phyloP scores from a whole-genome alignment of 2,329 filamentous ascomycete genomes.

The Fusarium mangiferae region DNA sequence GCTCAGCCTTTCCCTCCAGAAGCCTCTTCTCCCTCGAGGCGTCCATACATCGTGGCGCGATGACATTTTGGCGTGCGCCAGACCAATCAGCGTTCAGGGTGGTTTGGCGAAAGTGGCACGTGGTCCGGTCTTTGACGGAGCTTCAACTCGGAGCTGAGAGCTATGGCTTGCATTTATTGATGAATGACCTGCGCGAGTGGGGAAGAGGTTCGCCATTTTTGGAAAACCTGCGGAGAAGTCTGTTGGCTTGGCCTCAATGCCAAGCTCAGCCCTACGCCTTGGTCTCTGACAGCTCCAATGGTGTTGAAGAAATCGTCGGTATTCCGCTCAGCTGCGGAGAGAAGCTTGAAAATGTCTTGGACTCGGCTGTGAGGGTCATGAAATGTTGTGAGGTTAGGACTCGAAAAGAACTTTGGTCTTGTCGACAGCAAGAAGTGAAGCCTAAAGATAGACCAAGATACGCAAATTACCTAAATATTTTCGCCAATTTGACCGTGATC shows the following conservation, averaged over 20 bases:
- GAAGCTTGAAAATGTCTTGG: background rate
- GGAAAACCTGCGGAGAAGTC: background rate
- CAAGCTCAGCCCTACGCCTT: background rate
- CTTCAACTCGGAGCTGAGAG: background rate
- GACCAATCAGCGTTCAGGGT: background rate
- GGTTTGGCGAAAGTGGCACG: background rate
- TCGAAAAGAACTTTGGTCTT: background rate
- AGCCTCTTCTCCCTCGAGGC: background rate
- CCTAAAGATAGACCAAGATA: too few species aligned
- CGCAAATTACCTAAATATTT: too few species aligned
- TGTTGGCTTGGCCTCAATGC: background rate
- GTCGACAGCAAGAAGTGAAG: background rate
- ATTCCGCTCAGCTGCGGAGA: background rate
- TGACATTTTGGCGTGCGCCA: background rate
- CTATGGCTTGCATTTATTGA: background rate
- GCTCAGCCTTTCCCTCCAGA: background rate
- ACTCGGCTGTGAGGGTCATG: too few species aligned
- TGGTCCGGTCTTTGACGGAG: background rate
- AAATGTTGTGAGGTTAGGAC: background rate
- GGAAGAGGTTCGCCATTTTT: background rate
- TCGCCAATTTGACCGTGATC: too few species aligned
- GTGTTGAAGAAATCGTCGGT: fast-evolving
- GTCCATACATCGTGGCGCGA: background rate
- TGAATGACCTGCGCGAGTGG: background rate
- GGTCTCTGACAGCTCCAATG: background rate